phyloP scores from a whole-genome alignment of 169 alveolate species.

The Cryptosporidium xiaoi region DNA sequence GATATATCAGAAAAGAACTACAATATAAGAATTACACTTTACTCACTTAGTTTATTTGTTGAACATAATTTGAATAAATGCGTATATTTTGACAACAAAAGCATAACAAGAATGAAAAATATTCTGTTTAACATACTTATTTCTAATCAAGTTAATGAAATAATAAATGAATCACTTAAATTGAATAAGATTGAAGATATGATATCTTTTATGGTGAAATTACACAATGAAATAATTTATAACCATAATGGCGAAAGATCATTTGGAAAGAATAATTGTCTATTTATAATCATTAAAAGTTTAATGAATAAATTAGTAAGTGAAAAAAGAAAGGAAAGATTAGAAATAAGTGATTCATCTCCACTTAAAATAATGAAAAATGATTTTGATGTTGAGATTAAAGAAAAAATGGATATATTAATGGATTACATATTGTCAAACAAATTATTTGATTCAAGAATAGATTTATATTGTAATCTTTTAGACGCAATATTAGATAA shows the following conservation, averaged over 20 bases:
- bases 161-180: neutral
- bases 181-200: slow-evolving; percentile 9
- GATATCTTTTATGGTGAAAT: slow-evolving; percentile 17
- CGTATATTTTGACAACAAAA: slow-evolving; percentile 4
- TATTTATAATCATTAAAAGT: slow-evolving; percentile 14
- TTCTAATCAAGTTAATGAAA: slow-evolving; percentile 9
- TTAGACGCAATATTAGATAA: neutral
- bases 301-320: neutral
- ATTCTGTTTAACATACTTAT: slow-evolving; percentile 16
- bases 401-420: slow-evolving; percentile 3
- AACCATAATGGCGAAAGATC: too few species aligned
- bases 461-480: neutral
- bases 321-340: neutral
- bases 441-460: slow-evolving; percentile 3
- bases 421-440: slow-evolving; percentile 4
- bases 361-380: neutral
- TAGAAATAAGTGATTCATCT: neutral
- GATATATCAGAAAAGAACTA: neutral
- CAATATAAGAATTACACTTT: slow-evolving; percentile 15
- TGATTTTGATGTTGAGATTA: neutral
- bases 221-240: slow-evolving; percentile 30
- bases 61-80: slow-evolving; percentile 8
- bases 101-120: slow-evolving; percentile 19
- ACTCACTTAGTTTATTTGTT: slow-evolving; percentile 21
- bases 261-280: slow-evolving; percentile 5